phyloP scores from a whole-genome alignment of 371 early-diverging fungal species.

The Syncephalis fuscata region DNA sequence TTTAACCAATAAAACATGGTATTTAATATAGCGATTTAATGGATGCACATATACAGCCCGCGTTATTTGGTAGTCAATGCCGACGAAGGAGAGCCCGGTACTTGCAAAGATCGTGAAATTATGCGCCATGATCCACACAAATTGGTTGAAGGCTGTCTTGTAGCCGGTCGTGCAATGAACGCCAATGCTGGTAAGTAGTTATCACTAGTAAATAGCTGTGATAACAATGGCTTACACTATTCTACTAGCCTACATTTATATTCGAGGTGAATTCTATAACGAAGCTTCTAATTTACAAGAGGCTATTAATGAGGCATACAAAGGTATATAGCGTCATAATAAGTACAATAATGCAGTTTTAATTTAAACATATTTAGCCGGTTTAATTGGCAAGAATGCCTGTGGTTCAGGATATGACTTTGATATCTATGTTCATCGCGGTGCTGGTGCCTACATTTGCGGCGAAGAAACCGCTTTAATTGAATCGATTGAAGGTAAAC shows the following conservation, averaged over 20 bases:
- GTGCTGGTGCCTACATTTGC: conserved; percentile 96
- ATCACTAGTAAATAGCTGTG: background rate
- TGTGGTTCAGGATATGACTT: conserved; percentile 93
- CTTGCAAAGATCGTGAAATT: conserved; percentile 98
- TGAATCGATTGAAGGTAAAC: conserved; percentile 95
- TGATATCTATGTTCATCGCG: conserved; percentile 92
- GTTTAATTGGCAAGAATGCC: conserved; percentile 94
- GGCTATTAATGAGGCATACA: conserved; percentile 94
- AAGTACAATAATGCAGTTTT: background rate
- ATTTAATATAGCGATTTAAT: no score
- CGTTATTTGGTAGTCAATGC: conserved; percentile 94
- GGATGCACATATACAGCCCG: no score
- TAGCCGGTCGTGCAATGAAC: conserved; percentile 94
- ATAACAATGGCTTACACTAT: background rate
- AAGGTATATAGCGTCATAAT: conserved; percentile 10
- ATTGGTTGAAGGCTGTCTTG: conserved; percentile 88
- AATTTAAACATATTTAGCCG: conserved; percentile 23
- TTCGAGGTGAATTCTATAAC: conserved; percentile 96
- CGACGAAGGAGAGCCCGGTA: conserved; percentile 97
- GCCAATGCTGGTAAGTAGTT: conserved; percentile 63
- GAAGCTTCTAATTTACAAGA: conserved; percentile 88
- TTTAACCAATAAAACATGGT: background rate
- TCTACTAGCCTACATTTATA: conserved; percentile 78
- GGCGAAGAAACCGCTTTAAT: conserved; percentile 97
- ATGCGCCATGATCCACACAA: conserved; percentile 97